Percentiles rank a stretch among this genome's conserved stretches.
These are phyloP conservation scores for Malus sylvestris DNA, from an alignment of 306 rosid species.

Conservation along the genomic window DNA sequence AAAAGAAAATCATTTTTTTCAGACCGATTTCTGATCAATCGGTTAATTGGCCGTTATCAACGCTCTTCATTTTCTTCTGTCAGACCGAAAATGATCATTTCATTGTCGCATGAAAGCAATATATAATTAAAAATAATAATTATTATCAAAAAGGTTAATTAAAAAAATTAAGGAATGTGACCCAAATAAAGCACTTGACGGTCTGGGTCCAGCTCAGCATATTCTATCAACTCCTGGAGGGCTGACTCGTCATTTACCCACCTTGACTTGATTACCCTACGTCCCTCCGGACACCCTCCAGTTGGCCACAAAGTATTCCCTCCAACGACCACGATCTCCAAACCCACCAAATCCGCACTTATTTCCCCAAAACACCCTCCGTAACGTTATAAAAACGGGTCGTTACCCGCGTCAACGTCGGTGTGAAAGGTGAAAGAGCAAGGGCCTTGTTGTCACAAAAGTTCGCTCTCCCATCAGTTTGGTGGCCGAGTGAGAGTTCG, in stretches of 20 bases:
- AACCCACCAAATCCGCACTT: background rate
- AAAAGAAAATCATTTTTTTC: background rate
- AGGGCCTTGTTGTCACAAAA: slow-evolving; percentile 41
- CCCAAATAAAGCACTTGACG: background rate
- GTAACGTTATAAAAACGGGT: slow-evolving; percentile 14
- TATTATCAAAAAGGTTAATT: background rate
- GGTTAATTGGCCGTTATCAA: slow-evolving; percentile 31
- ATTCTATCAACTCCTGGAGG: slow-evolving; percentile 8
- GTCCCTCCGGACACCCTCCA: background rate
- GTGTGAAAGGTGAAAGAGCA: background rate
- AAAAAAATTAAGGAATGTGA: background rate
- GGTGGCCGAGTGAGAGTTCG: slow-evolving; percentile 1
- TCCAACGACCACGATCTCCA: slow-evolving; percentile 20
- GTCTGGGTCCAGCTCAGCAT: slow-evolving; percentile 37
- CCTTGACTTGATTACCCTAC: slow-evolving; percentile 9
- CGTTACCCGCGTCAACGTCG: background rate
- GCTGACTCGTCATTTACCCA: slow-evolving; percentile 9
- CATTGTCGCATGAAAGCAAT: background rate
- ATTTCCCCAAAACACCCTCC: slow-evolving; percentile 38
- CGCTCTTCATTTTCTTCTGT: background rate
- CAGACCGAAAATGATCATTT: background rate
- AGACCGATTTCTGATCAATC: background rate
- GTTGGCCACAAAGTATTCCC: background rate
- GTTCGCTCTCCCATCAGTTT: background rate
- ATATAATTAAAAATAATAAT: background rate